Evolutionary conservation across 2,329 filamentous ascomycete genomes (phyloP).

Genomic region (Drechslerella stenobrocha): DNA sequence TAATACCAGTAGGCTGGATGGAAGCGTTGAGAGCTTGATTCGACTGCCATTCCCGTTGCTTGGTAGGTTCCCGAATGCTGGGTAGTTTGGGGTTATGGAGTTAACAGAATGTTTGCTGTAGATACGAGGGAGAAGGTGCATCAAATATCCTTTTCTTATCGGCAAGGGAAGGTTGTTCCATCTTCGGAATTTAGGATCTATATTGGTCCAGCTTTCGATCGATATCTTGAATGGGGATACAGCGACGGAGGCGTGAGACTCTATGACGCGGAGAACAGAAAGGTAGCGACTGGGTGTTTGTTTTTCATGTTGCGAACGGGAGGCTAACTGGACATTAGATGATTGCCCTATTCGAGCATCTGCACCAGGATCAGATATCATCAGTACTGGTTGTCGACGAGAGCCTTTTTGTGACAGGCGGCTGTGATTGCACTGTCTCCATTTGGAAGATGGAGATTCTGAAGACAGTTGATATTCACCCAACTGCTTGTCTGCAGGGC

Average conservation of each 20-base stretch:
- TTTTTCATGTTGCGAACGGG: not conserved
- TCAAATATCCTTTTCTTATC: slow-evolving; percentile 75
- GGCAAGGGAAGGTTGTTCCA: slow-evolving; percentile 79
- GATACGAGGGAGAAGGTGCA: slow-evolving; percentile 74
- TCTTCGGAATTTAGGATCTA: slow-evolving; percentile 83
- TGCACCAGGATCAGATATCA: slow-evolving; percentile 88
- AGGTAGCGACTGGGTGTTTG: slow-evolving; percentile 58
- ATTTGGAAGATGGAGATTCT: slow-evolving; percentile 71
- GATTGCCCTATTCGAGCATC: slow-evolving; percentile 86
- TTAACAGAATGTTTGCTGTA: slow-evolving; percentile 36
- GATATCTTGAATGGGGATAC: slow-evolving; percentile 94
- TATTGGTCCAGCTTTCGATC: slow-evolving; percentile 81
- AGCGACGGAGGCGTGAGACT: slow-evolving; percentile 91
- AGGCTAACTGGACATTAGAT: slow-evolving; percentile 56
- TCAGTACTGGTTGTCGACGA: slow-evolving; percentile 78
- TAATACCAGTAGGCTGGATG: slow-evolving; percentile 72
- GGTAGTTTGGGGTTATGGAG: not conserved
- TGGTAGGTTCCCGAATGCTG: too few relatives aligned
- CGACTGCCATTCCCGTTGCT: slow-evolving; percentile 78
- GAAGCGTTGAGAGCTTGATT: slow-evolving; percentile 70
- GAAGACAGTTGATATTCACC: slow-evolving; percentile 77
- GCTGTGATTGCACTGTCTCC: slow-evolving; percentile 86
- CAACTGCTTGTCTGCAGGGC: slow-evolving; percentile 80
- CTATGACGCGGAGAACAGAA: slow-evolving; percentile 79
- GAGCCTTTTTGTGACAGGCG: slow-evolving; percentile 82